Evolutionary conservation across 805 yeast genomes (phyloP).

Genomic region (Saccharomycopsis sp.): DNA sequence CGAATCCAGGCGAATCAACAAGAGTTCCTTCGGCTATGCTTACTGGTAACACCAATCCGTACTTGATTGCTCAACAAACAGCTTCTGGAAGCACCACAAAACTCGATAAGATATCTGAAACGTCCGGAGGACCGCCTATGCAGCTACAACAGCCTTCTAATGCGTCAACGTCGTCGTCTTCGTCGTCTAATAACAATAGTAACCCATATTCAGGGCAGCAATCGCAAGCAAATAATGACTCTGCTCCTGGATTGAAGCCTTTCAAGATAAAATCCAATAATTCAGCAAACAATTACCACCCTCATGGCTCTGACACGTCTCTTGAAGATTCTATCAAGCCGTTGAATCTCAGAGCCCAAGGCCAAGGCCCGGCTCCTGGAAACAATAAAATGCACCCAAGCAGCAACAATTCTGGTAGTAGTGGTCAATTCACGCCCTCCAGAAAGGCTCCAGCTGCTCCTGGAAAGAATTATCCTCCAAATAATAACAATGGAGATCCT

Average conservation of each 20-base stretch:
- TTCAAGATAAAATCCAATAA: slow-evolving; percentile 14
- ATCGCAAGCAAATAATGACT: slow-evolving; percentile 6
- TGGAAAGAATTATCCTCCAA: slow-evolving; percentile 26
- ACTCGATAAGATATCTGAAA: slow-evolving; percentile 14
- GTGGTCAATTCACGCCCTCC: slow-evolving; percentile 31
- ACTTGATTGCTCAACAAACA: slow-evolving; percentile 6
- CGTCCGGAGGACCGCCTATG: too few relatives aligned
- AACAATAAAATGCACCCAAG: not conserved
- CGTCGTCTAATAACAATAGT: slow-evolving; percentile 12
- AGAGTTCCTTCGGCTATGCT: slow-evolving; percentile 50
- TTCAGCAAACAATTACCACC: not conserved
- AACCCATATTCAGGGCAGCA: slow-evolving; percentile 2
- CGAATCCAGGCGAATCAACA: slow-evolving; percentile 44
- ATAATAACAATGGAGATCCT: slow-evolving; percentile 26
- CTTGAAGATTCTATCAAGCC: slow-evolving; percentile 18
- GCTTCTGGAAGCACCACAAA: slow-evolving; percentile 5
- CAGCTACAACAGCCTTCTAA: too few relatives aligned
- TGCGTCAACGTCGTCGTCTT: slow-evolving; percentile 23
- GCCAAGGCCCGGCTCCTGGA: too few relatives aligned
- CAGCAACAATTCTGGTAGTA: not conserved
- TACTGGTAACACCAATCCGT: slow-evolving; percentile 10
- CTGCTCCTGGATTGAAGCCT: slow-evolving; percentile 17
- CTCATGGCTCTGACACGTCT: not conserved
- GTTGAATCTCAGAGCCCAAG: slow-evolving; percentile 5
- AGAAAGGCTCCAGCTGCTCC: slow-evolving; percentile 40